These are phyloP conservation scores for Clitoria ternatea DNA, from an alignment of 306 rosid species.

Conservation along the genomic window DNA sequence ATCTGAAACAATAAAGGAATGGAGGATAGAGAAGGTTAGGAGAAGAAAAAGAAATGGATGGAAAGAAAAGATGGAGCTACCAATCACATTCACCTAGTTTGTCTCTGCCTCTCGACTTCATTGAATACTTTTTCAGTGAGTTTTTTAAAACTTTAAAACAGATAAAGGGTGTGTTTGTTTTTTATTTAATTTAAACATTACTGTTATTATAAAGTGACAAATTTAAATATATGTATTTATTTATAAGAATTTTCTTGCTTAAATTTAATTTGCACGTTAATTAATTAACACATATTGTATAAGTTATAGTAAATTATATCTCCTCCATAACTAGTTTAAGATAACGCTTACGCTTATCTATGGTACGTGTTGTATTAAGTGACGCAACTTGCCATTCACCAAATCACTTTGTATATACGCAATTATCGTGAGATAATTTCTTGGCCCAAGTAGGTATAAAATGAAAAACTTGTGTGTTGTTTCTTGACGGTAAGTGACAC, in stretches of 20 bases:
- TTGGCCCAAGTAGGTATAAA: not conserved
- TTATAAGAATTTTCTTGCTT: not conserved
- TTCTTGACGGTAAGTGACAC: not conserved
- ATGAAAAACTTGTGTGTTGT: not conserved
- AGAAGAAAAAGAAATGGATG: not conserved
- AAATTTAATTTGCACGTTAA: not conserved
- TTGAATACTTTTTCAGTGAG: not conserved
- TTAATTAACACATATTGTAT: too few relatives aligned
- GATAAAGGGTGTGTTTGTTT: not conserved
- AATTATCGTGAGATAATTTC: slow-evolving; percentile 5
- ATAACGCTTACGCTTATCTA: too few relatives aligned
- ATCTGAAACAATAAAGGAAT: not conserved
- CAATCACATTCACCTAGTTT: not conserved
- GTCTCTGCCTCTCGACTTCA: not conserved
- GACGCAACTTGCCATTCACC: not conserved
- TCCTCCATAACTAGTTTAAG: not conserved
- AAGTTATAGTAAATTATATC: too few relatives aligned
- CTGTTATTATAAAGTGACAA: not conserved
- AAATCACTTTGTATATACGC: slow-evolving; percentile 7
- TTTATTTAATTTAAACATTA: not conserved
- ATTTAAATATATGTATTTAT: not conserved
- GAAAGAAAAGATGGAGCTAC: not conserved
- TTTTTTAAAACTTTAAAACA: not conserved
- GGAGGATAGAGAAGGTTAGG: not conserved
- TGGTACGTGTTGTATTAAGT: not conserved